A percentile compares a stretch with the other conserved stretches of the same genome.
Evolutionary conservation across 2,329 filamentous ascomycete genomes (phyloP).

Genomic region (Phaeosphaeriaceae sp.): DNA sequence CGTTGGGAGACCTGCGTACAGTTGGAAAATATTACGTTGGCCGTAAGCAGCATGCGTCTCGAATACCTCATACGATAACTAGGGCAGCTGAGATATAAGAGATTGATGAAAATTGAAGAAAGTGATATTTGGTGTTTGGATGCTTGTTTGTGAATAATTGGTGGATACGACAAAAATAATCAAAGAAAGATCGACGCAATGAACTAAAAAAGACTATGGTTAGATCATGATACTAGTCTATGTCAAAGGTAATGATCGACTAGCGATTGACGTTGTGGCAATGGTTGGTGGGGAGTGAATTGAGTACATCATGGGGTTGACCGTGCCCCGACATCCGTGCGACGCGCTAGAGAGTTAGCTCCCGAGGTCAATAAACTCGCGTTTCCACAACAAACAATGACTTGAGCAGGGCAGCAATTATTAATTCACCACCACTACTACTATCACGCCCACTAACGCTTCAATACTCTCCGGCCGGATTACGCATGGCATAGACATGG

Average conservation of each 20-base stretch:
- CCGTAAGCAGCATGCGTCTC: too few species aligned
- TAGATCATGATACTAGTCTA: too few species aligned
- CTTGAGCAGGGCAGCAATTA: conserved; percentile 18
- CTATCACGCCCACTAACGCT: too few species aligned
- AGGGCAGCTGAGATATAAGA: too few species aligned
- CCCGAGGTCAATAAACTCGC: conserved; percentile 3
- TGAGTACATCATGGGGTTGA: background rate
- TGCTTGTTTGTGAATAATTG: too few species aligned
- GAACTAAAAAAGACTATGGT: too few species aligned
- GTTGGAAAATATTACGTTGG: too few species aligned
- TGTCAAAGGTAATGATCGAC: background rate
- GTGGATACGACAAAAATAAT: too few species aligned
- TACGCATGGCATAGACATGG: conserved; percentile 31
- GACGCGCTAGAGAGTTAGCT: conserved; percentile 9
- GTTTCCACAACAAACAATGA: conserved; percentile 32
- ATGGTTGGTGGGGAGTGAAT: background rate
- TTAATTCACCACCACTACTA: conserved; percentile 24
- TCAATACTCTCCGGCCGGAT: background rate
- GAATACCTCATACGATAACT: too few species aligned
- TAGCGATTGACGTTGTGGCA: background rate
- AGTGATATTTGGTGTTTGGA: too few species aligned
- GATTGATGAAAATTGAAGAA: too few species aligned
- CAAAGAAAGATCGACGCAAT: too few species aligned
- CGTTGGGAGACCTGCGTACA: background rate
- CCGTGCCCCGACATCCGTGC: conserved; percentile 6